Evolutionary conservation across 139 green algal genomes (phyloP), one percentile per base, ranked within the genome.

Genomic region (Nannochloris sp.): DNA sequence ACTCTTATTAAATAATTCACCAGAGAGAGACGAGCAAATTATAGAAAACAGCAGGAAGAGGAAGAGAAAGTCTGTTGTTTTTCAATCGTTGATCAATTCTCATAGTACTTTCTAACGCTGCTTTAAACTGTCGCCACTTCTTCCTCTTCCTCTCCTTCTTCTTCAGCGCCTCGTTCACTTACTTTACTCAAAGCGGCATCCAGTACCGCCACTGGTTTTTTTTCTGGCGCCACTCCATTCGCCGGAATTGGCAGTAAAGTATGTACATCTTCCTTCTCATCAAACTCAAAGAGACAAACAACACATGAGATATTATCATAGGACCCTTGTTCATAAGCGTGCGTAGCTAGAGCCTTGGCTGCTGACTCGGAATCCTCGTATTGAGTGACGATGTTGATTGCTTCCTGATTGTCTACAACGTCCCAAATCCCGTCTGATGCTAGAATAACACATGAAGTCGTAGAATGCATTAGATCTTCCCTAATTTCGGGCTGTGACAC

Each of bases 371-470:
- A 47, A 53, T 23, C 13, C 25, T 29, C 8, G 31, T 34, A 25
- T 42, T 56, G 9, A 2, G 71, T 3, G 24, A n/a, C 25, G 10
- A 90, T 48, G 2, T 51, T 45, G 23, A 87, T 71, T 3, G 86
- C 83, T 25, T 93, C 89, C 80, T 93, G 70, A 56, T 95, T 93
- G 25, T 60, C 69, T 25, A 97, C 61, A 10, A 95, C 90, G 56
- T 98, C 92, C 92, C 92, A 98, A 47, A 98, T 60, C 19, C 92
- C 92, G 72, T 98, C 92, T 31, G 67, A 88, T 30, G 89, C 92
- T 15, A 98, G 61, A 30, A 98, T 81, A 1, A 97, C 53, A 51
- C 87, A 87, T 64, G 90, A 79, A 37, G 87, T 83, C 4, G 71
- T 75, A 12, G 33, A 14, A 39, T 38, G 27, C 39, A 97, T 60